These are phyloP conservation scores for Balakata baccata DNA, from an alignment of 345 rosid species.

Conservation along the genomic window DNA sequence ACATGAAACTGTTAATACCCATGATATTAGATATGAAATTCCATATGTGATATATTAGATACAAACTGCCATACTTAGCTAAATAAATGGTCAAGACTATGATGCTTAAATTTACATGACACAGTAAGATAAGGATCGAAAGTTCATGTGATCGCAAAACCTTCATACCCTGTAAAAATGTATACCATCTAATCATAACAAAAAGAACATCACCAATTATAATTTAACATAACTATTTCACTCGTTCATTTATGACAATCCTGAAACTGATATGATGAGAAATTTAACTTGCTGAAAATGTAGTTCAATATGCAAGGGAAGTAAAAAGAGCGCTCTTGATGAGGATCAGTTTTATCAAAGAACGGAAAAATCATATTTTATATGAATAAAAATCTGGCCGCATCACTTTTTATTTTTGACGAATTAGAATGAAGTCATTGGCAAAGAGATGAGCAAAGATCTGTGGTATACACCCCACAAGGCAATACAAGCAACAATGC, in stretches of 20 bases:
- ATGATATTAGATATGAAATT: background rate
- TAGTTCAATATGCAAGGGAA: background rate
- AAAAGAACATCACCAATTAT: background rate
- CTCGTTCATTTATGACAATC: background rate
- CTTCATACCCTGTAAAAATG: background rate
- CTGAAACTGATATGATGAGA: background rate
- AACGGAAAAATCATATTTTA: background rate
- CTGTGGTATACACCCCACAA: background rate
- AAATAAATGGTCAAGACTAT: background rate
- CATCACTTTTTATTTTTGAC: background rate
- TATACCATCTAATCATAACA: background rate
- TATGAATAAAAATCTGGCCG: background rate
- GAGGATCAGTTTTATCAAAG: background rate
- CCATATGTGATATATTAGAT: background rate
- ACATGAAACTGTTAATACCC: background rate
- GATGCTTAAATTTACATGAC: background rate
- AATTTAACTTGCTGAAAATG: background rate
- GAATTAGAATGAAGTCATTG: background rate
- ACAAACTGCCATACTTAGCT: background rate
- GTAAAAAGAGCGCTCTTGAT: background rate
- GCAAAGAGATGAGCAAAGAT: background rate
- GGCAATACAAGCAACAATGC: background rate
- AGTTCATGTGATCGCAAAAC: background rate
- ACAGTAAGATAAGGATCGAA: background rate
- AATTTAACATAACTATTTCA: background rate